These are phyloP conservation scores for Globisporangium viniferum DNA, from an alignment of 352 stramenopile genomes.

Conservation along the genomic window DNA sequence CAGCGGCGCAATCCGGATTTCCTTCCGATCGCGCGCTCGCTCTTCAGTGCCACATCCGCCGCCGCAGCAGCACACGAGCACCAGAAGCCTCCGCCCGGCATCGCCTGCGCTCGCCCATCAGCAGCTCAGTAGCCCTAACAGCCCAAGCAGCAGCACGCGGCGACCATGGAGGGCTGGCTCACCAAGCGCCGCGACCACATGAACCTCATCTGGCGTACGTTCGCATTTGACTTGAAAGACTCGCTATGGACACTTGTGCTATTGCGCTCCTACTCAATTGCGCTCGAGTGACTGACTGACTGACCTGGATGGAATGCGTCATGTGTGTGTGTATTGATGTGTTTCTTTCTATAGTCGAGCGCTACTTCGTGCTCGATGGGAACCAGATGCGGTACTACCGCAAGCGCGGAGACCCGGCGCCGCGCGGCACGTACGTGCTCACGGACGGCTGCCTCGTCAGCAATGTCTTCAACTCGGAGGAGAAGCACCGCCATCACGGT, in stretches of 20 bases:
- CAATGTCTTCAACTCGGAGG: constrained; percentile 82
- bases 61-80: background rate
- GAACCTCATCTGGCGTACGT: constrained; percentile 89
- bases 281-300: background rate
- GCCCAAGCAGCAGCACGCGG: background rate
- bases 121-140: background rate
- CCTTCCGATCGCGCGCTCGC: background rate
- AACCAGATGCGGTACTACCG: constrained; percentile 87
- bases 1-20: background rate
- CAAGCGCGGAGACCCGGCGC: constrained; percentile 78
- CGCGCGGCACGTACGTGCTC: constrained; percentile 81
- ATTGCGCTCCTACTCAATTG: background rate
- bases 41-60: background rate
- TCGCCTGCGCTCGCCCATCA: background rate
- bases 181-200: constrained; percentile 88
- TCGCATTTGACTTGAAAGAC: background rate
- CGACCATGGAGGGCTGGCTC: constrained; percentile 83
- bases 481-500: constrained; percentile 87
- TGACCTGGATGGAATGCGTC: background rate
- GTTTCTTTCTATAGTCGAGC: constrained; percentile 49
- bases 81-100: background rate
- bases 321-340: background rate
- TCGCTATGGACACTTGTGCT: background rate
- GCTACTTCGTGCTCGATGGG: constrained; percentile 85
- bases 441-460: constrained; percentile 79